Evolutionary conservation across 352 stramenopile genomes (phyloP).

Genomic region (Phytophthora multivora): DNA sequence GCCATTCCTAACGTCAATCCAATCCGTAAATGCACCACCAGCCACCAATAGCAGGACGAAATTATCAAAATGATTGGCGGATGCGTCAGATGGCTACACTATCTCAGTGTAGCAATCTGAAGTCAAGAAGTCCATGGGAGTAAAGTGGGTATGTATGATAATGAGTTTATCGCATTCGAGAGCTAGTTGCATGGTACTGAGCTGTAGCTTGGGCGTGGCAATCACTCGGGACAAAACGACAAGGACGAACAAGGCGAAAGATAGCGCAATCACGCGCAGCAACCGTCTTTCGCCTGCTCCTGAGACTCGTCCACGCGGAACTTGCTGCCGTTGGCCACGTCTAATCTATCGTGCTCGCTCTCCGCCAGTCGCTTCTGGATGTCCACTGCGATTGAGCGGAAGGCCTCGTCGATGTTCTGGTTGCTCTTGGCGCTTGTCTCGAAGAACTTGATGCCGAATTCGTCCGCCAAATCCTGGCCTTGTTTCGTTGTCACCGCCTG

Average conservation of each 20-base stretch:
- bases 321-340: slow-evolving; percentile 85
- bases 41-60: slow-evolving; percentile 6
- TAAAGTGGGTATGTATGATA: slow-evolving; percentile 14
- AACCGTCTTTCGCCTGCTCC: slow-evolving; percentile 79
- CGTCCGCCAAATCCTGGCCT: slow-evolving; percentile 91
- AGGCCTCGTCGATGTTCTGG: slow-evolving; percentile 91
- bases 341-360: slow-evolving; percentile 89
- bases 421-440: slow-evolving; percentile 95
- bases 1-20: slow-evolving; percentile 1
- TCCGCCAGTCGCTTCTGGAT: slow-evolving; percentile 89
- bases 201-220: neutral
- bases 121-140: neutral
- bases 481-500: slow-evolving; percentile 93
- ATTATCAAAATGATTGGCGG: slow-evolving; percentile 16
- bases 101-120: neutral
- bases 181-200: slow-evolving; percentile 4
- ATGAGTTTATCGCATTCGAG: slow-evolving; percentile 29
- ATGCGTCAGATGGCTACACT: slow-evolving; percentile 31
- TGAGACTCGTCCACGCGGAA: slow-evolving; percentile 86
- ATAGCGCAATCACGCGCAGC: slow-evolving; percentile 54
- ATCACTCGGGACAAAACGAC: slow-evolving; percentile 16
- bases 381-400: slow-evolving; percentile 88
- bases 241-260: slow-evolving; percentile 3
- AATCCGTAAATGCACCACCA: slow-evolving; percentile 19
- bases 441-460: slow-evolving; percentile 96